phyloP scores from a whole-genome alignment of 306 rosid genomes.

The Cajanus cajan region DNA sequence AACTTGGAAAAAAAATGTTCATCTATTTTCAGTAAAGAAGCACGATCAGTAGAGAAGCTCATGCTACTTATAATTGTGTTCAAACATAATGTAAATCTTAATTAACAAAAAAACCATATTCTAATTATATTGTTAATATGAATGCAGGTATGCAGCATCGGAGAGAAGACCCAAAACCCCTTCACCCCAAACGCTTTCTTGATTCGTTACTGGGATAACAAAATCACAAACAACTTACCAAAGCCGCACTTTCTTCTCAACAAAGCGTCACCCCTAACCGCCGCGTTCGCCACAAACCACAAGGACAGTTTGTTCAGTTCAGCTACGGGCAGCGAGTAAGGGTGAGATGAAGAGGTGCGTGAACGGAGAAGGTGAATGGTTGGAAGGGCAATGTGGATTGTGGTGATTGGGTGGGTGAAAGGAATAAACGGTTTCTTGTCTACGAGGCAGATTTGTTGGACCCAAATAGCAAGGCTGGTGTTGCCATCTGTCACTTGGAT shows the following conservation, averaged over 20 bases:
- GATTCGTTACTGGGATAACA: constrained; percentile 51
- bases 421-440: too few species aligned
- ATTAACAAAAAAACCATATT: too few species aligned
- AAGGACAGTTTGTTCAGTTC: too few species aligned
- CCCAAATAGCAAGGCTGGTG: constrained; percentile 42
- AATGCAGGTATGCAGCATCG: background rate
- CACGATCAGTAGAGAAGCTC: too few species aligned
- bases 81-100: too few species aligned
- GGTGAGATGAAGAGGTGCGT: background rate
- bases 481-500: constrained; percentile 65
- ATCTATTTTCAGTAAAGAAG: too few species aligned
- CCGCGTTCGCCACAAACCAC: too few species aligned
- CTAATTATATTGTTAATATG: too few species aligned
- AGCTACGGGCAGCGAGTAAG: background rate
- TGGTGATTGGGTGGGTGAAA: too few species aligned
- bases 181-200: background rate
- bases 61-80: too few species aligned
- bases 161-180: background rate
- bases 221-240: constrained; percentile 40
- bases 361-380: constrained; percentile 42
- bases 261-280: constrained; percentile 51
- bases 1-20: too few species aligned
- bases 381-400: too few species aligned
- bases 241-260: constrained; percentile 44
- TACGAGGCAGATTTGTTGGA: constrained; percentile 58